These are phyloP conservation scores for Epichloe brachyelytri DNA, from an alignment of 2,329 filamentous ascomycete species.

Conservation along the genomic window DNA sequence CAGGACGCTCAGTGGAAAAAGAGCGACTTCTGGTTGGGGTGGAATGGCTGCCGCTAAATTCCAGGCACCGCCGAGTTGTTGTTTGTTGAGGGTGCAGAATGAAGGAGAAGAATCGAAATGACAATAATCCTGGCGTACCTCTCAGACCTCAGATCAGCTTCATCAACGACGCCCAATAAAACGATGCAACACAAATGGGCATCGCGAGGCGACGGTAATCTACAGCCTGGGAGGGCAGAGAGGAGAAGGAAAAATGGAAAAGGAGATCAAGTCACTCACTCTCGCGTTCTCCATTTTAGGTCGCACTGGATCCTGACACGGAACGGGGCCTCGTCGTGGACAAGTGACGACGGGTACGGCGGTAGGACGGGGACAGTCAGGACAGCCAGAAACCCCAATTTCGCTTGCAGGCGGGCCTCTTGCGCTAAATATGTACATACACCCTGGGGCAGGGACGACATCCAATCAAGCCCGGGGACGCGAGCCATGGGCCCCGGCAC, in stretches of 20 bases:
- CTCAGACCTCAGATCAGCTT: neutral
- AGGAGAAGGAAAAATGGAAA: neutral
- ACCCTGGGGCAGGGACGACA: neutral
- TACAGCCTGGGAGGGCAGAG: conserved; percentile 1
- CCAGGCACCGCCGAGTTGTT: neutral
- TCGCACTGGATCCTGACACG: neutral
- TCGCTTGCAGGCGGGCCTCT: conserved; percentile 9
- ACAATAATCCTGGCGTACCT: neutral
- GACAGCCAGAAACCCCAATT: conserved; percentile 2
- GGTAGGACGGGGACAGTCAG: too few relatives aligned
- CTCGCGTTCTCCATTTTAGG: neutral
- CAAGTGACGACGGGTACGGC: neutral
- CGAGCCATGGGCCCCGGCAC: neutral
- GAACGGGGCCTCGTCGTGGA: neutral
- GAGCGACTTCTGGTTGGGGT: conserved; percentile 1
- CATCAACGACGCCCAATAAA: conserved; percentile 8
- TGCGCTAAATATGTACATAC: neutral
- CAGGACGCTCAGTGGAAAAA: neutral
- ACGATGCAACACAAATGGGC: conserved; percentile 6
- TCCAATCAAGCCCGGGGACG: neutral
- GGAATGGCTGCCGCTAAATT: neutral
- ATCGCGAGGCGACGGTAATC: conserved; percentile 9
- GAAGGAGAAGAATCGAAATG: neutral
- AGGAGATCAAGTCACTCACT: neutral
- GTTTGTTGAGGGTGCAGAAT: neutral